phyloP scores from a whole-genome alignment of 192 early-diverging fungal species.

The Umbelopsis isabellina region DNA sequence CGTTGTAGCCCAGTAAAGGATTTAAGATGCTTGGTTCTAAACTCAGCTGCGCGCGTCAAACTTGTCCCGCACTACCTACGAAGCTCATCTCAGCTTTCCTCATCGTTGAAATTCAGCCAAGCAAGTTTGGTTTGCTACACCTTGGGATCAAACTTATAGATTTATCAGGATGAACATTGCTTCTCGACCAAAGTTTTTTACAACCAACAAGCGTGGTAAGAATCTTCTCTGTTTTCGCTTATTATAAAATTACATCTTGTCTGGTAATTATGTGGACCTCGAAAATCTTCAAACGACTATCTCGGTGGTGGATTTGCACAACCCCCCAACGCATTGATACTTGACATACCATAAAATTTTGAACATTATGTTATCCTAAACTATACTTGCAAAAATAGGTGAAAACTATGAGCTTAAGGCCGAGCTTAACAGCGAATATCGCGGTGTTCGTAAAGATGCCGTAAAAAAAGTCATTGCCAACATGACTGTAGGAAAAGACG shows the following conservation, averaged over 20 bases:
- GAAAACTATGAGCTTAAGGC: slow-evolving; percentile 98
- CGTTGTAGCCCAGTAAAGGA: too few relatives aligned
- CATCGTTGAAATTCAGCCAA: slow-evolving; percentile 2
- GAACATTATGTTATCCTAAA: neutral
- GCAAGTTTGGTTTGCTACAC: slow-evolving; percentile 1
- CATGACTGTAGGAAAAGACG: slow-evolving; percentile 99
- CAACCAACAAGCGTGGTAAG: slow-evolving; percentile 75
- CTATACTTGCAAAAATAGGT: slow-evolving; percentile 50
- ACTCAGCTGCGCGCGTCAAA: slow-evolving; percentile 15
- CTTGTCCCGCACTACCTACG: neutral
- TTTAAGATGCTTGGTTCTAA: neutral
- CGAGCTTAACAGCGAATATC: slow-evolving; percentile 97
- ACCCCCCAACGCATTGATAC: neutral
- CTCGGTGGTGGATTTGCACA: neutral
- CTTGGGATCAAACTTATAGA: neutral
- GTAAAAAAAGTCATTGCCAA: slow-evolving; percentile 99
- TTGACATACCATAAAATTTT: neutral
- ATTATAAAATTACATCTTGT: neutral
- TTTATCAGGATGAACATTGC: slow-evolving; percentile 20
- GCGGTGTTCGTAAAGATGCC: slow-evolving; percentile 93
- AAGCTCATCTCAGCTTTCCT: slow-evolving; percentile 21
- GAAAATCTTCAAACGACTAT: neutral
- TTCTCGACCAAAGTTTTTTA: slow-evolving; percentile 70
- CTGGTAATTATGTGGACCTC: neutral
- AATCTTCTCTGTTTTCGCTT: neutral